Evolutionary conservation across 1,284 basidiomycete species (phyloP).

Genomic region (Leccinum ponderosum): DNA sequence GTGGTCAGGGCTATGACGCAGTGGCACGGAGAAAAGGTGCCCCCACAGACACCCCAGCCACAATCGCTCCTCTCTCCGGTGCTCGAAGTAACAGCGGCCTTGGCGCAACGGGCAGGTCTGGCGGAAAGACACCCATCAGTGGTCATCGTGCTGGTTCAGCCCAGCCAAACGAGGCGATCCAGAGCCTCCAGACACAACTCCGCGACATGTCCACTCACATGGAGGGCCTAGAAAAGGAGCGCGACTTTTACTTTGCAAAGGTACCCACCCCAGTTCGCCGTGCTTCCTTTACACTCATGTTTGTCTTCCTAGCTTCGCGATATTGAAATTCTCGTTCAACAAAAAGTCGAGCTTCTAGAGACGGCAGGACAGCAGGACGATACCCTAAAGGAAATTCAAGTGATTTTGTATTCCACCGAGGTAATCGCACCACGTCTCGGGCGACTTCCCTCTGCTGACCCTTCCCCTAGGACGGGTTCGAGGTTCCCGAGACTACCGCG

Average conservation of each 20-base stretch:
- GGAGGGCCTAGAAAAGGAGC: slow-evolving; percentile 91
- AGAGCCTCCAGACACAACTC: slow-evolving; percentile 74
- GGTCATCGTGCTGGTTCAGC: slow-evolving; percentile 64
- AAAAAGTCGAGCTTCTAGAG: slow-evolving; percentile 65
- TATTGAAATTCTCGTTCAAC: slow-evolving; percentile 92
- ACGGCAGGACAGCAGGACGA: slow-evolving; percentile 63
- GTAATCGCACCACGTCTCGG: slow-evolving; percentile 41
- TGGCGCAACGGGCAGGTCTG: slow-evolving; percentile 45
- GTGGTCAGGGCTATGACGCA: slow-evolving; percentile 89
- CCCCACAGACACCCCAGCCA: slow-evolving; percentile 72
- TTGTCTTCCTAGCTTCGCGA: slow-evolving; percentile 70
- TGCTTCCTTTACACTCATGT: slow-evolving; percentile 8
- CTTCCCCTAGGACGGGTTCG: slow-evolving; percentile 61
- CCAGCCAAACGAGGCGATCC: slow-evolving; percentile 60
- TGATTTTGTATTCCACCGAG: slow-evolving; percentile 95
- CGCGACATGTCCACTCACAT: slow-evolving; percentile 82
- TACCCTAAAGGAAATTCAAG: slow-evolving; percentile 84
- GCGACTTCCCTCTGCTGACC: slow-evolving; percentile 8
- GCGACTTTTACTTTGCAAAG: slow-evolving; percentile 99
- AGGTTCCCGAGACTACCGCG: slow-evolving; percentile 58
- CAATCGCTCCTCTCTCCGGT: slow-evolving; percentile 65
- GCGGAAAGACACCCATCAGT: slow-evolving; percentile 68
- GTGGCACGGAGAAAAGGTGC: slow-evolving; percentile 78
- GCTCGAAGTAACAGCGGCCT: slow-evolving; percentile 41
- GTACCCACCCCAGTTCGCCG: slow-evolving; percentile 42